Conservation (phyloP, 306 rosid genomes). For the Inga leiocalycina region DNA sequence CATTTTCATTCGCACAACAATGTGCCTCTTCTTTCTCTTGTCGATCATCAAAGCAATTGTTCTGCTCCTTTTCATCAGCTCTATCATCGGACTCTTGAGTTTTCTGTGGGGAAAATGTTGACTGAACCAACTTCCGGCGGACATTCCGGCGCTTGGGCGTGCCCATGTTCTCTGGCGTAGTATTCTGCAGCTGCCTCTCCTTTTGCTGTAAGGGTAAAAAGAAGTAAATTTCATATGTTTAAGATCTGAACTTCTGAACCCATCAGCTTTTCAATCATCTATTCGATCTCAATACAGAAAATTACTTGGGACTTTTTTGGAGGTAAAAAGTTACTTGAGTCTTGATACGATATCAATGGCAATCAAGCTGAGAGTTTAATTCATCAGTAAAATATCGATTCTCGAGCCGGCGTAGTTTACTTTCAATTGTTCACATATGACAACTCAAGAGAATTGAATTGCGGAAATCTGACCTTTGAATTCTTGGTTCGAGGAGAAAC, state of each 20-base stretch:
- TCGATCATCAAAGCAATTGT: not conserved
- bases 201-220: slow-evolving; percentile 12
- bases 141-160: slow-evolving; percentile 36
- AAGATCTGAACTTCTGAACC: not conserved
- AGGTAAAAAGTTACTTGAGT: not conserved
- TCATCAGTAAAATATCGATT: slow-evolving; percentile 14
- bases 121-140: slow-evolving; percentile 56
- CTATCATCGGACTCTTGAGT: slow-evolving; percentile 35
- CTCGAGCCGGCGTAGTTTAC: not conserved
- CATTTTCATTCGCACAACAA: slow-evolving; percentile 38
- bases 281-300: not conserved
- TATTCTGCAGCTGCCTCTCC: slow-evolving; percentile 42
- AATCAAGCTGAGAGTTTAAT: not conserved
- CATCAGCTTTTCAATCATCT: not conserved
- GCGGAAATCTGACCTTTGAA: slow-evolving; percentile 46
- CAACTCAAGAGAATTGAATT: not conserved
- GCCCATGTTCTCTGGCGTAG: not conserved
- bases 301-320: not conserved
- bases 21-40: slow-evolving; percentile 38
- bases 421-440: not conserved
- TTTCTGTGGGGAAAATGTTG: slow-evolving; percentile 55
- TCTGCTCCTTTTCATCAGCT: slow-evolving; percentile 37
- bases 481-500: slow-evolving; percentile 45
- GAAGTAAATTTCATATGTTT: not conserved
- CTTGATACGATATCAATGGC: not conserved